Evolutionary conservation across 75 land plant species (phyloP), one percentile per base, ranked within the genome.

Genomic region (Ceratopteris richardii): DNA sequence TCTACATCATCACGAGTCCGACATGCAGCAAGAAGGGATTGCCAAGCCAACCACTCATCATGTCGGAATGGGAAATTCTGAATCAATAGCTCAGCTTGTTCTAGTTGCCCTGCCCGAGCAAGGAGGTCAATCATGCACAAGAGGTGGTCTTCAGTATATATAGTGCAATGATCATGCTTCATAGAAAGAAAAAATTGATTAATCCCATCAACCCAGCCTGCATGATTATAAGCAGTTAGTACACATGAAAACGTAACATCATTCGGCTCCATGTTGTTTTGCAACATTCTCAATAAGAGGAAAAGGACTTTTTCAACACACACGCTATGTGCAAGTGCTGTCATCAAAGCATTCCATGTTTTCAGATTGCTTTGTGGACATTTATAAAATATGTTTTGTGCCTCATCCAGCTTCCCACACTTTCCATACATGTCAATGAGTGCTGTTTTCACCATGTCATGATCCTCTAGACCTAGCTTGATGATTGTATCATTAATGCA

Each of bases 371-470:
- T 54, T 4, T 46, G 9, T 12, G n/a, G 13, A 46, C 13, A 46
- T 23, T 58, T 29, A 1, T 37, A 46, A 57, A 70, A 76, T 29
- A 70, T 14, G 1, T 60, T 37, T 16, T 41, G 23, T 19, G 78
- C 78, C 13, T 25, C 52, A 39, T 66, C 58, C n/a, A 76, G 18
- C 19, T 56, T 60, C 0, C 78, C 78, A 57, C 74, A 76, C 42
- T 76, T 76, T 14, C 37, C 61, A 58, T 76, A 76, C 74, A 71
- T 76, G 29, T 70, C 61, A 21, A 70, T 29, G 1, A 76, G 65
- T 26, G 78, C 74, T 25, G 60, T 76, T 16, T n/a, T 42, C 22
- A 76, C 42, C 1, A 76, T 19, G 23, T 65, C 51, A 66, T 65
- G 60, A 3, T 23, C 33, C 12, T 39, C 44, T 14, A 1, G 18